Conservation (phyloP, 192 early-diverging fungal genomes). For the Linnemannia hyalina region DNA sequence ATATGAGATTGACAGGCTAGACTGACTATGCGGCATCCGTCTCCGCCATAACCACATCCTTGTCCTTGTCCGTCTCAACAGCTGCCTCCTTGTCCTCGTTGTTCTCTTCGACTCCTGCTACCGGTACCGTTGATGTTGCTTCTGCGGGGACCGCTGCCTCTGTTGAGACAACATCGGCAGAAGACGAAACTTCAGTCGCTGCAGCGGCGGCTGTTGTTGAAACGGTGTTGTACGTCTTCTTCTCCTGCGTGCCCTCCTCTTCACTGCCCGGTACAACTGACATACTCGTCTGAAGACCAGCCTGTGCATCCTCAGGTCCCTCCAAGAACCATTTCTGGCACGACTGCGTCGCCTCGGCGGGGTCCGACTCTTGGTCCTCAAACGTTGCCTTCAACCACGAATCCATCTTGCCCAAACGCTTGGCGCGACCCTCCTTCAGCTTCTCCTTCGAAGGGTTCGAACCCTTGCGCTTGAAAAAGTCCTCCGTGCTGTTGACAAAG, state of each 20-base stretch:
- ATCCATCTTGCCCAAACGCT: slow-evolving; percentile 45
- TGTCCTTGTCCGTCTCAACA: slow-evolving; percentile 3
- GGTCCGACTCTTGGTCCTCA: slow-evolving; percentile 36
- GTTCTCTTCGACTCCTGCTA: not conserved
- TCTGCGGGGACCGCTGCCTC: not conserved
- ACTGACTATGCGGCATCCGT: not conserved
- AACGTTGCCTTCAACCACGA: slow-evolving; percentile 48
- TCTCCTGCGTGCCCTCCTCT: slow-evolving; percentile 21
- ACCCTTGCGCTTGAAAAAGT: slow-evolving; percentile 77
- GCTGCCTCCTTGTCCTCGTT: not conserved
- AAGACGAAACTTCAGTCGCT: not conserved
- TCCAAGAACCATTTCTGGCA: slow-evolving; percentile 51
- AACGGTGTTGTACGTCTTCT: slow-evolving; percentile 34
- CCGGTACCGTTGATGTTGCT: not conserved
- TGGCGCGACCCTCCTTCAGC: slow-evolving; percentile 19
- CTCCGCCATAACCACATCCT: slow-evolving; percentile 2
- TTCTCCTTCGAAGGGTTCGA: slow-evolving; percentile 22
- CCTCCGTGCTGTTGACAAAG: slow-evolving; percentile 95
- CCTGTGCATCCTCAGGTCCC: slow-evolving; percentile 41
- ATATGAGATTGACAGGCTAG: not conserved
- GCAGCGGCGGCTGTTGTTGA: not conserved
- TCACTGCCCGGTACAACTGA: slow-evolving; percentile 18
- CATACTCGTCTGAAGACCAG: slow-evolving; percentile 19
- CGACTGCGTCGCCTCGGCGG: not conserved
- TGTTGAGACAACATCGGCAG: not conserved